Evolutionary conservation across 495 filamentous ascomycete genomes (phyloP), one percentile per base, ranked within the genome.

Genomic region (Tuber microsphaerosporum): DNA sequence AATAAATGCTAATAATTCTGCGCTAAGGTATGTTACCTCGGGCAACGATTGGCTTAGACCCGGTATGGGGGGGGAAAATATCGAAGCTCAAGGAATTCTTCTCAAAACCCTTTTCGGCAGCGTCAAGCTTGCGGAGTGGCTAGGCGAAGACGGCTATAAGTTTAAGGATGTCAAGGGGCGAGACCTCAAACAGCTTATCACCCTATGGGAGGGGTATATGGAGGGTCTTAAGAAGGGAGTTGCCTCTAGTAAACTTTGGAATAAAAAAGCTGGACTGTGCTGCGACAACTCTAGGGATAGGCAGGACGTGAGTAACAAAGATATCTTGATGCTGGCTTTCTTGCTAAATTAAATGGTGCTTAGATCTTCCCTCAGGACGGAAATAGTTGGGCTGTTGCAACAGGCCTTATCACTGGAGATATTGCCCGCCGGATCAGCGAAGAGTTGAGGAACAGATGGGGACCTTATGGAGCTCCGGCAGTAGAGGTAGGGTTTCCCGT

Each of bases 391-490:
- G 84, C 82, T 22, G 74, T 87, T 3, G 79, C 85, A 69, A 73
- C 77, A 26, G 45, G 70, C 19, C 70, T 82, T 12, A 75, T 83
- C 45, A 39, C 20, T 34, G 74, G 78, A 12, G 82, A 81, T 71
- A 73, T 75, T 41, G 72, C 80, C 4, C 77, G 77, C 71, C 75
- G 46, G 41, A 81, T 89, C 61, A 88, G 87, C 19, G 73, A 84
- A 12, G 84, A 82, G 61, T 83, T 91, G 14, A 83, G 83, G 31
- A 69, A 82, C 1, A 87, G 89, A 43, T 91, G 90, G 90, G 87
- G 81, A 2, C 85, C 85, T 34, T 87, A 87, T 71, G 90, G 90
- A 61, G 88, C 90, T 10, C 88, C 88, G 0, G 86, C 89, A 17
- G 84, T 85, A 26, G 89, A 91, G 70, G 70, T 72, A 72, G n/a